Evolutionary conservation across 768 basidiomycete genomes (phyloP), one percentile per base, ranked within the genome.

Genomic region (Tulasnella sp.): DNA sequence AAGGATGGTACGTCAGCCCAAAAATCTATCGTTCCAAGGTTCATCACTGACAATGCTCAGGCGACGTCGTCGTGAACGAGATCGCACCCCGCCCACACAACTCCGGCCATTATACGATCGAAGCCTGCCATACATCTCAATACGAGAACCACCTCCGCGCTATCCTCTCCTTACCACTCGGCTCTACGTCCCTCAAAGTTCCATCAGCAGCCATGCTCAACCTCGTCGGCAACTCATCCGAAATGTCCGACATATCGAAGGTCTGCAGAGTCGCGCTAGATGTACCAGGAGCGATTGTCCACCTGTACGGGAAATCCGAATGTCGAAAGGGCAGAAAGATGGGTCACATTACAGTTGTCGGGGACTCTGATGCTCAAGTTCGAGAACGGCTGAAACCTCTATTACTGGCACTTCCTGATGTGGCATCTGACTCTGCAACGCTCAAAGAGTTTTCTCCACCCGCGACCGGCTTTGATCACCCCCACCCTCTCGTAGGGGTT

Each of bases 81-180:
- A 94, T 99, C 62, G 96, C 96, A 0, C 96, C 96, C 11, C 81
- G 96, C 17, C 94, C 96, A 1, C 96, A 99, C 70, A 99, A 98
- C 73, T 97, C 93, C 8, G 96, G 94, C 0, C 96, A 99, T 70
- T 94, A 97, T 71, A 96, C 93, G 27, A 98, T 98, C 67, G 96
- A 98, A 73, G 92, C 94, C 0, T 98, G 92, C 70, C 78, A 90
- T 65, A 89, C 92, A 2, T 97, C 94, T 1, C 96, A 98, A 72
- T 99, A 89, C 72, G 91, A 92, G 70, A 96, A 97, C 65, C 96
- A 98, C 70, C 84, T 98, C 52, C 90, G 92, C 34, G 88, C 92
- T 19, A 93, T 99, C 70, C 82, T 97, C 12, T 80, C 78, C 38
- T 78, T 97, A 4, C 92, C 93, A 7, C 78, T 98, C 19, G 94